Conservation (phyloP, 176 grass and related monocot species). For the Dactylis glomerata region DNA sequence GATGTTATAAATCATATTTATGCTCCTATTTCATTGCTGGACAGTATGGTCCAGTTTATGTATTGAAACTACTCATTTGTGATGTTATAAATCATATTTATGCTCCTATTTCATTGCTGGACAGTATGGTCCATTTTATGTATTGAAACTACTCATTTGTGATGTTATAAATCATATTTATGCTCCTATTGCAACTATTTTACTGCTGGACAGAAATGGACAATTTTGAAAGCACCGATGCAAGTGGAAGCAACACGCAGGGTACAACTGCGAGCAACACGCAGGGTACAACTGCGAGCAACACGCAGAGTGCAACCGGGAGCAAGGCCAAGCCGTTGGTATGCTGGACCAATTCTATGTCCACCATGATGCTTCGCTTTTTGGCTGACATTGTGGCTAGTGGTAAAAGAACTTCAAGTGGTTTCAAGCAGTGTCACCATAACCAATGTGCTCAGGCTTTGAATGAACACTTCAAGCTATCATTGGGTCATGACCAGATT, state of each 20-base stretch:
- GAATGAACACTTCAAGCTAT: not conserved
- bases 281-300: no score
- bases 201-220: not conserved
- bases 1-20: not conserved
- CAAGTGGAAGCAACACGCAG: no score
- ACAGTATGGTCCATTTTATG: no score
- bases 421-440: not conserved
- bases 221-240: not conserved
- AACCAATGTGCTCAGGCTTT: not conserved
- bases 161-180: not conserved
- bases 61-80: no score
- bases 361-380: not conserved
- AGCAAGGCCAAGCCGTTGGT: not conserved
- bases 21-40: not conserved
- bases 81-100: no score
- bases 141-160: not conserved
- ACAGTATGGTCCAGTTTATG: no score
- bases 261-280: no score
- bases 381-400: not conserved
- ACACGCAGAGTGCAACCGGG: not conserved
- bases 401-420: not conserved
- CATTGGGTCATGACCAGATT: not conserved
- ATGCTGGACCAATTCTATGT: not conserved
- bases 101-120: no score
- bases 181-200: not conserved